Evolutionary conservation across 2,329 filamentous ascomycete species (phyloP), one percentile per base, ranked within the genome.

Genomic region (Fusarium metavorans): DNA sequence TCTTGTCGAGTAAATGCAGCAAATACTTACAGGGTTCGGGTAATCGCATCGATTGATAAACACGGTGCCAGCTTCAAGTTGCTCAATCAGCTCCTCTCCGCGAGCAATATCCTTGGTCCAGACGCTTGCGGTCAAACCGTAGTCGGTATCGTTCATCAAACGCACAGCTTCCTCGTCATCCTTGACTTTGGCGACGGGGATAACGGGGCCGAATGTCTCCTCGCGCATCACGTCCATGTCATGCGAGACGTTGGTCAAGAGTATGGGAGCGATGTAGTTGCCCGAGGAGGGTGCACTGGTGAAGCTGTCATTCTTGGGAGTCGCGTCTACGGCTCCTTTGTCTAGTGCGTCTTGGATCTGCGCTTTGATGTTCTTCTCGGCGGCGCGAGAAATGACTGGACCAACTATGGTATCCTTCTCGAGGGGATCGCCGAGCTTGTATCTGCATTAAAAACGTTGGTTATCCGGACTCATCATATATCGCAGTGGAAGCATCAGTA

Each of bases 101-200:
- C 52, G 32, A 13, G 30, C 32, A 25, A 25, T 35, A 5, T 56
- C 52, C 32, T 37, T 57, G 2, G 52, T 57, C 52, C 52, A 57
- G n/a, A 57, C 32, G 6, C 32, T 57, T 4, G 52, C 95, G 2
- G 95, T 98, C 71, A 98, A 87, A 3, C 95, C 95, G 81, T 97
- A 97, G 73, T 97, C 92, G 84, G 93, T 96, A 81, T 97, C 95
- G 79, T 98, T 98, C 95, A 98, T 98, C 56, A 95, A 84, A 73
- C 87, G 84, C 68, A 98, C 85, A 2, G 95, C 95, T 83, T 98
- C 94, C 23, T 90, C 89, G 79, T 98, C 95, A 73, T 87, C 87
- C 78, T 90, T 90, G 70, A 98, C 95, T 82, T 93, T 94, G 92
- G 96, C 94, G n/a, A 98, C 91, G 1, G 95, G 93, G 76, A 98